Percentiles rank a stretch among this genome's conserved stretches.
These are phyloP conservation scores for Hortaea sp. DNA, from an alignment of 2,329 filamentous ascomycete genomes.

Conservation along the genomic window DNA sequence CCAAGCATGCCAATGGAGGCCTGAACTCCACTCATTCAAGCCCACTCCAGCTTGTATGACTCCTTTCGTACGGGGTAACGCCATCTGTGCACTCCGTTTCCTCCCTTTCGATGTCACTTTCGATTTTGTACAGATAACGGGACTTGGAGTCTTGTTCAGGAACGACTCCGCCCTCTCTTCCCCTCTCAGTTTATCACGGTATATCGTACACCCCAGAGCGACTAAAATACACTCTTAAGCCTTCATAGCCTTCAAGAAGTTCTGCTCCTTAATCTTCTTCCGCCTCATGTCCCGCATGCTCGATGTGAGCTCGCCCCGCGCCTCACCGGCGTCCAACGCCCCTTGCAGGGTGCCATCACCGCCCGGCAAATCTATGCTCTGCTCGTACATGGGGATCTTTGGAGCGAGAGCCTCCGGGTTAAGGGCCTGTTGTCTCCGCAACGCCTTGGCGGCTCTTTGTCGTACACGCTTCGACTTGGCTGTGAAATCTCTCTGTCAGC, in stretches of 20 bases:
- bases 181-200: no score
- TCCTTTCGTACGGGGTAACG: no score
- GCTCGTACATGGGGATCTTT: constrained; percentile 64
- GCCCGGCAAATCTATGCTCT: constrained; percentile 62
- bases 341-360: constrained; percentile 39
- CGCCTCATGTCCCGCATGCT: constrained; percentile 67
- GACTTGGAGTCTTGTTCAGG: no score
- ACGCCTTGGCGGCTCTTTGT: constrained; percentile 57
- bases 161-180: no score
- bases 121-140: no score
- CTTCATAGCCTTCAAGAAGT: constrained; percentile 54
- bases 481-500: constrained; percentile 24
- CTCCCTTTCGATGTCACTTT: no score
- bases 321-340: constrained; percentile 35
- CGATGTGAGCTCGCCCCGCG: constrained; percentile 55
- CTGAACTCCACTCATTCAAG: no score
- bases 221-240: background rate
- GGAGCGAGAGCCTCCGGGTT: constrained; percentile 53
- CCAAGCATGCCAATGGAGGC: no score
- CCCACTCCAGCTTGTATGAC: no score
- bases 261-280: constrained; percentile 70
- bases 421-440: constrained; percentile 51
- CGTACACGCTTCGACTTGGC: constrained; percentile 81
- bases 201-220: no score
- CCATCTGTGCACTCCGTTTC: no score